phyloP scores from a whole-genome alignment of 2,329 filamentous ascomycete species.

The Ophiostoma australiae region DNA sequence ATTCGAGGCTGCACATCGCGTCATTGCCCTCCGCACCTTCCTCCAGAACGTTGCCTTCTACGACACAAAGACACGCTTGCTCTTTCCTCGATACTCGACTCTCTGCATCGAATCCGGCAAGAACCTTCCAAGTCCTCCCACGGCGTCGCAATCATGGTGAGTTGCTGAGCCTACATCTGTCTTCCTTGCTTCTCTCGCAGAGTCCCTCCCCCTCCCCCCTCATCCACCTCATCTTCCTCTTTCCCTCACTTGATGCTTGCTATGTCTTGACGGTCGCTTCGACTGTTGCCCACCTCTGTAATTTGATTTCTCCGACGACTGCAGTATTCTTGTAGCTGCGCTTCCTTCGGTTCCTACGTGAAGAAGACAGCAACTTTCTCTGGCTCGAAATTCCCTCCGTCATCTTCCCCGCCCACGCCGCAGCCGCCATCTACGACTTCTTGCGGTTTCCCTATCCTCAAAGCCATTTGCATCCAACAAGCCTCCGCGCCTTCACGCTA shows the following conservation, averaged over 20 bases:
- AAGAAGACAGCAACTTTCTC: neutral
- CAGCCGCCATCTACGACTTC: neutral
- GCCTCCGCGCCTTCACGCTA: neutral
- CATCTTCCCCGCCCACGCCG: neutral
- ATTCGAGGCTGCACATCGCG: neutral
- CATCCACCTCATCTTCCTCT: neutral
- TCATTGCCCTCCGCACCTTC: slow-evolving; percentile 10
- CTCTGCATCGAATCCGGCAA: neutral
- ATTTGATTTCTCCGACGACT: neutral
- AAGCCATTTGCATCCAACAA: neutral
- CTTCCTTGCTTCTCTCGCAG: neutral
- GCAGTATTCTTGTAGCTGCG: neutral
- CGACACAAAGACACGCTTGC: neutral
- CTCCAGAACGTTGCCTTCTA: neutral
- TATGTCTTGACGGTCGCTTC: neutral
- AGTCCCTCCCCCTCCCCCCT: neutral
- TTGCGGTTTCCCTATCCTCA: neutral
- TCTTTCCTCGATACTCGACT: neutral
- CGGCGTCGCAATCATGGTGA: slow-evolving; percentile 8
- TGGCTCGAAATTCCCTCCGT: neutral
- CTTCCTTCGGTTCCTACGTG: neutral
- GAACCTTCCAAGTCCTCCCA: neutral
- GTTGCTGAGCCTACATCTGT: neutral
- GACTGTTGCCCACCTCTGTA: neutral
- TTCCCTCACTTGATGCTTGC: neutral